These are phyloP conservation scores for Grosmannia clavigera DNA, from an alignment of 2,329 filamentous ascomycete species.

Conservation along the genomic window DNA sequence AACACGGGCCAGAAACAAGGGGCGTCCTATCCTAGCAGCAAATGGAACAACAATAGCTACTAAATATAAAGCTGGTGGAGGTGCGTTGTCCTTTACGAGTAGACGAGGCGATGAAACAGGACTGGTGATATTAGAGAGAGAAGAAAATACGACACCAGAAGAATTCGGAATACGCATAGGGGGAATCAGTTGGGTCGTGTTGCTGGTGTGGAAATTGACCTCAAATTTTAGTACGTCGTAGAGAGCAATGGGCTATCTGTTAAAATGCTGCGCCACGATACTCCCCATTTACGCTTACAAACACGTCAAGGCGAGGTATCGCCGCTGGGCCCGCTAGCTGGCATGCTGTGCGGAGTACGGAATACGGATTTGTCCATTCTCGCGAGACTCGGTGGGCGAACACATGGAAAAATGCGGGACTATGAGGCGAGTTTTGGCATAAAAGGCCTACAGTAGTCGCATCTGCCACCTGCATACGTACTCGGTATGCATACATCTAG, in stretches of 20 bases:
- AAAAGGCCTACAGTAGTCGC: background rate
- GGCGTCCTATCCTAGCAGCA: conserved; percentile 4
- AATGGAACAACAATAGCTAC: background rate
- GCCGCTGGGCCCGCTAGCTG: background rate
- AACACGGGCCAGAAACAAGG: conserved; percentile 4
- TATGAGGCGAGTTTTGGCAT: background rate
- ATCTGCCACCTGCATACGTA: background rate
- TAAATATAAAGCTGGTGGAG: background rate
- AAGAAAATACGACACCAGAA: background rate
- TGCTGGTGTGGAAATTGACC: background rate
- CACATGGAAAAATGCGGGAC: background rate
- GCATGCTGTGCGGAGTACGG: background rate
- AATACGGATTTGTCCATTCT: background rate
- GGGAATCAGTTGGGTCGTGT: background rate
- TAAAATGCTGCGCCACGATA: conserved; percentile 3
- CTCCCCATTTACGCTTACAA: background rate
- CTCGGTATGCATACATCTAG: background rate
- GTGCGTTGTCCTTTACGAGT: background rate
- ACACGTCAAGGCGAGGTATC: background rate
- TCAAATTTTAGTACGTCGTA: background rate
- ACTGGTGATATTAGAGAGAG: background rate
- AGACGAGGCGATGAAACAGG: background rate
- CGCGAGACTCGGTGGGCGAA: background rate
- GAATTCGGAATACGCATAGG: background rate
- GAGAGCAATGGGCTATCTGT: background rate